phyloP scores from a whole-genome alignment of 2,329 filamentous ascomycete species.

The Aspergillus carbonarius region DNA sequence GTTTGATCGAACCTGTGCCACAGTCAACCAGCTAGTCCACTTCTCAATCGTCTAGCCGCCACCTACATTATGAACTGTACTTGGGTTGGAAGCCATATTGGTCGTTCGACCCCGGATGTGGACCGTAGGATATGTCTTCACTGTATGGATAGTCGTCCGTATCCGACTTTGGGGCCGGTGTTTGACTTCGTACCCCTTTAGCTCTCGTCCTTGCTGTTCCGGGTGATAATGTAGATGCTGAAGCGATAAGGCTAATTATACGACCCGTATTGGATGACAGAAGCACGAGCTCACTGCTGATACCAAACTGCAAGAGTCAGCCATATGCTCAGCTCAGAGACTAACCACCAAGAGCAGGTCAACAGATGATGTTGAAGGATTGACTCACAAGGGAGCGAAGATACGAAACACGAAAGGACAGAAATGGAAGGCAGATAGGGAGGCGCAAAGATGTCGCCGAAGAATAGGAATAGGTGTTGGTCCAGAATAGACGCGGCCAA shows the following conservation, averaged over 20 bases:
- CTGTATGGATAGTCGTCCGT: background rate
- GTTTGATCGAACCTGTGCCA: slow-evolving; percentile 30
- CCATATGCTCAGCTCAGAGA: slow-evolving; percentile 4
- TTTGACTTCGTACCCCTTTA: slow-evolving; percentile 16
- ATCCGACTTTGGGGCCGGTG: slow-evolving; percentile 3
- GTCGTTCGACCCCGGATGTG: slow-evolving; percentile 28
- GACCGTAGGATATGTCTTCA: slow-evolving; percentile 8
- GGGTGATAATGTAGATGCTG: background rate
- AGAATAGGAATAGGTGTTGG: slow-evolving; percentile 18
- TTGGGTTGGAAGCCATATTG: slow-evolving; percentile 38
- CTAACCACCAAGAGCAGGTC: background rate
- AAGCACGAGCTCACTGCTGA: slow-evolving; percentile 33
- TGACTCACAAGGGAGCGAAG: slow-evolving; percentile 24
- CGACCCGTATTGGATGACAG: slow-evolving; percentile 10
- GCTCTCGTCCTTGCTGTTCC: background rate
- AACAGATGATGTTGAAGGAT: slow-evolving; percentile 2
- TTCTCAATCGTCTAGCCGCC: background rate
- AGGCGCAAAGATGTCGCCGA: slow-evolving; percentile 9
- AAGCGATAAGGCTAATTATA: slow-evolving; percentile 11
- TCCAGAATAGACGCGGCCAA: slow-evolving; percentile 23
- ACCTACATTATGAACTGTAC: slow-evolving; percentile 41
- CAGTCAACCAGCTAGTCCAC: slow-evolving; percentile 13
- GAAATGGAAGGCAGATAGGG: slow-evolving; percentile 17
- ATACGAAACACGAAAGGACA: slow-evolving; percentile 18
- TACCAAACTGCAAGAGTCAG: slow-evolving; percentile 27